Conservation (phyloP, 1,284 basidiomycete species). For the Pterulicium gracile region DNA sequence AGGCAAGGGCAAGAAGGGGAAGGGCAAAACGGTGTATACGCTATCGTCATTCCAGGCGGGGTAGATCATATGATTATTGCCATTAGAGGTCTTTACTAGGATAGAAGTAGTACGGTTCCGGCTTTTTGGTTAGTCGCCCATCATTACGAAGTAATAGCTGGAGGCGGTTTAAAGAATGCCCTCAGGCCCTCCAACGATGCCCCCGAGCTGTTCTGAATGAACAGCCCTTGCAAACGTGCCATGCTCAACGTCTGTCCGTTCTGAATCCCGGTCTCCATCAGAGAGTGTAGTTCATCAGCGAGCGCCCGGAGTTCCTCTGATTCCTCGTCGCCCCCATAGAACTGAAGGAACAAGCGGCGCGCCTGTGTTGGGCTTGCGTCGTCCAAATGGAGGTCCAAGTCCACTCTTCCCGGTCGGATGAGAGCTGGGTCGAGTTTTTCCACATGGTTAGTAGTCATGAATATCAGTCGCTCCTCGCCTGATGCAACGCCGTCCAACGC, state of each 20-base stretch:
- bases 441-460: slow-evolving; percentile 98
- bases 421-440: slow-evolving; percentile 81
- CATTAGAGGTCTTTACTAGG: too few relatives aligned
- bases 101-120: too few relatives aligned
- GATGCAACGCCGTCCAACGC: slow-evolving; percentile 97
- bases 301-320: slow-evolving; percentile 34
- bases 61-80: too few relatives aligned
- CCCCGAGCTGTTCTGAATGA: slow-evolving; percentile 66
- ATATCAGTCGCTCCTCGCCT: slow-evolving; percentile 94
- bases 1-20: slow-evolving; percentile 63
- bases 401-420: slow-evolving; percentile 91
- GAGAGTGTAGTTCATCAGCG: slow-evolving; percentile 37
- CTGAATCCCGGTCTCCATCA: slow-evolving; percentile 42
- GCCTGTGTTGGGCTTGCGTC: slow-evolving; percentile 85
- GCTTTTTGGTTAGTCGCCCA: too few relatives aligned
- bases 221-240: slow-evolving; percentile 88
- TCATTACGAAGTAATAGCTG: too few relatives aligned
- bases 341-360: slow-evolving; percentile 68
- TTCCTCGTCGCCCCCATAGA: slow-evolving; percentile 55
- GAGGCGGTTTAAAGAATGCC: slow-evolving; percentile 14
- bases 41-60: slow-evolving; percentile 40
- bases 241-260: slow-evolving; percentile 69
- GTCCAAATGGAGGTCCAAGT: slow-evolving; percentile 77
- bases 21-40: slow-evolving; percentile 78
- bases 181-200: slow-evolving; percentile 50